Percentiles rank a stretch among this genome's conserved stretches.
Conservation (phyloP, 805 yeast species). For the Kodamaea sagamina region DNA sequence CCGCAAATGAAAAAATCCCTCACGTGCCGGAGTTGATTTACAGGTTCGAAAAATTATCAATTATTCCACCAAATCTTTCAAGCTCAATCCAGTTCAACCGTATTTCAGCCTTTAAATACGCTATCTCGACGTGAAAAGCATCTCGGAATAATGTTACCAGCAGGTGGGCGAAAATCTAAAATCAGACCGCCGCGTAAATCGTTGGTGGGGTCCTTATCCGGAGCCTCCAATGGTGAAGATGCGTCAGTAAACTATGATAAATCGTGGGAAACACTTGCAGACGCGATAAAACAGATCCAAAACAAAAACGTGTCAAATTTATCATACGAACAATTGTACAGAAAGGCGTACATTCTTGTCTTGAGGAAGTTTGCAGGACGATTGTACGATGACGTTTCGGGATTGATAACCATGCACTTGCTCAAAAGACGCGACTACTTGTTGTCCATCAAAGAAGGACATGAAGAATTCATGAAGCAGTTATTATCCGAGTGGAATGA, state of each 20-base stretch:
- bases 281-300: slow-evolving; percentile 73
- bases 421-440: slow-evolving; percentile 22
- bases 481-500: slow-evolving; percentile 63
- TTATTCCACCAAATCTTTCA: too few species aligned
- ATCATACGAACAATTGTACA: slow-evolving; percentile 80
- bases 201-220: slow-evolving; percentile 15
- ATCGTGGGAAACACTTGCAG: slow-evolving; percentile 64
- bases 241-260: slow-evolving; percentile 54
- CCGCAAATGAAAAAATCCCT: too few species aligned
- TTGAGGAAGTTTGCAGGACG: slow-evolving; percentile 65
- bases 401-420: slow-evolving; percentile 50
- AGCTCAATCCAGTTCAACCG: too few species aligned
- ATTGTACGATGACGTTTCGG: slow-evolving; percentile 61
- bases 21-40: too few species aligned
- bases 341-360: slow-evolving; percentile 77
- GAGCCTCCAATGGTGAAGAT: slow-evolving; percentile 21
- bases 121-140: too few species aligned
- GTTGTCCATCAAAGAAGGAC: slow-evolving; percentile 20
- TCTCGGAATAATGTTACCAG: slow-evolving; percentile 14
- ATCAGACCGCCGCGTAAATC: slow-evolving; percentile 66
- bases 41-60: too few species aligned
- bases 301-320: slow-evolving; percentile 68
- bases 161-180: slow-evolving; percentile 46
- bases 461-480: slow-evolving; percentile 38
- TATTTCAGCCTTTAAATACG: too few species aligned